Evolutionary conservation across 2,329 filamentous ascomycete genomes (phyloP).

Genomic region (Alternaria atra): DNA sequence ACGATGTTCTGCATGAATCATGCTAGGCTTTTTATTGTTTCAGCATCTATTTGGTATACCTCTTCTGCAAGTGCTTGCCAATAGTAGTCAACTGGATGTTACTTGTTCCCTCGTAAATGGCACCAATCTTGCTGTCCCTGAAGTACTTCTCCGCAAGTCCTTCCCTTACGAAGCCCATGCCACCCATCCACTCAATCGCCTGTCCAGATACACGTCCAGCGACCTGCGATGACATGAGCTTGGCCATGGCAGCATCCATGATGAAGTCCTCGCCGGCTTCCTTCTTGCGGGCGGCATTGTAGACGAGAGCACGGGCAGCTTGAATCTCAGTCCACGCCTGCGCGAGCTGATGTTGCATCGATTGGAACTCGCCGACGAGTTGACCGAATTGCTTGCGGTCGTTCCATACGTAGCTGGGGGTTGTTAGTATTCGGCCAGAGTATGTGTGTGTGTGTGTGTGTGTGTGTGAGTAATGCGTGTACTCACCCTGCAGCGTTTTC

Average conservation of each 20-base stretch:
- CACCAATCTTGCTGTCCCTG: slow-evolving; percentile 97
- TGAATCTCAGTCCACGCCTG: slow-evolving; percentile 94
- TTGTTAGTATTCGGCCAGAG: slow-evolving; percentile 16
- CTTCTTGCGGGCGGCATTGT: slow-evolving; percentile 97
- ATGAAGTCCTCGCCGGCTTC: slow-evolving; percentile 97
- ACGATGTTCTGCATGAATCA: background rate
- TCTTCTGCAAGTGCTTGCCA: slow-evolving; percentile 73
- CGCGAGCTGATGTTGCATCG: slow-evolving; percentile 98
- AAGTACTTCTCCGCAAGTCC: slow-evolving; percentile 98
- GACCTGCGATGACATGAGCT: slow-evolving; percentile 92
- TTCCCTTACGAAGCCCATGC: slow-evolving; percentile 98
- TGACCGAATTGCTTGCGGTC: slow-evolving; percentile 97
- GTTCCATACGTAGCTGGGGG: slow-evolving; percentile 86
- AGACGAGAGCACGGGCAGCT: slow-evolving; percentile 90
- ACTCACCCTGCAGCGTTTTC: slow-evolving; percentile 85
- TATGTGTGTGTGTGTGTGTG: background rate
- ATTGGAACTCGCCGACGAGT: slow-evolving; percentile 95
- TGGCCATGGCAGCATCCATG: slow-evolving; percentile 96
- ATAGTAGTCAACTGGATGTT: slow-evolving; percentile 77
- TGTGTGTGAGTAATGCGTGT: background rate
- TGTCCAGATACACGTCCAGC: slow-evolving; percentile 84
- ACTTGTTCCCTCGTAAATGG: slow-evolving; percentile 93
- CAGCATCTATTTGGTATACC: slow-evolving; percentile 65
- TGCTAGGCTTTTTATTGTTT: background rate
- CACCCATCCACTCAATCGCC: slow-evolving; percentile 98